These are phyloP conservation scores for Syzygium oleosum DNA, from an alignment of 345 rosid genomes.

Conservation along the genomic window DNA sequence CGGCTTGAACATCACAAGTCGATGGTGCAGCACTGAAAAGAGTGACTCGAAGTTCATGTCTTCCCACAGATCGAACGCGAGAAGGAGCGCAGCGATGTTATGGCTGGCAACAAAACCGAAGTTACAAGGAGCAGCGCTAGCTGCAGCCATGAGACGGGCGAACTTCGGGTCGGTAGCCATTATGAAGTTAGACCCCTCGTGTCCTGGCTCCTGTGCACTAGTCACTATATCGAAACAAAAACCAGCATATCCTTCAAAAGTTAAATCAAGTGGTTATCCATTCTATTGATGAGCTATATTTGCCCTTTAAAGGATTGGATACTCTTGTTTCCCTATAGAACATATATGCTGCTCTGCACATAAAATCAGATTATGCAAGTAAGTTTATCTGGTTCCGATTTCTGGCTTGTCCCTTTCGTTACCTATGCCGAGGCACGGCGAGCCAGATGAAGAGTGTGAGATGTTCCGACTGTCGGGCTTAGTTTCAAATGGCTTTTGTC, in stretches of 20 bases:
- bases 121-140: background rate
- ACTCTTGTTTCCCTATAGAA: background rate
- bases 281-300: background rate
- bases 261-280: background rate
- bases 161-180: background rate
- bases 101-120: background rate
- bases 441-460: background rate
- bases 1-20: background rate
- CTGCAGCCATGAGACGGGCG: background rate
- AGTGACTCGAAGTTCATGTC: background rate
- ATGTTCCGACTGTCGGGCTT: background rate
- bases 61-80: background rate
- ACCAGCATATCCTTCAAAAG: background rate
- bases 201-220: background rate
- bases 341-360: background rate
- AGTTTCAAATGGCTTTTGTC: background rate
- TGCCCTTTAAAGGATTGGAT: background rate
- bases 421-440: background rate
- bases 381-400: background rate
- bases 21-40: background rate
- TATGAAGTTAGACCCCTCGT: background rate
- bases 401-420: background rate
- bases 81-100: background rate
- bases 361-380: background rate
- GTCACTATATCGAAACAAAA: background rate